Evolutionary conservation across 768 basidiomycete species (phyloP).

Genomic region (Agrocybe praecox): DNA sequence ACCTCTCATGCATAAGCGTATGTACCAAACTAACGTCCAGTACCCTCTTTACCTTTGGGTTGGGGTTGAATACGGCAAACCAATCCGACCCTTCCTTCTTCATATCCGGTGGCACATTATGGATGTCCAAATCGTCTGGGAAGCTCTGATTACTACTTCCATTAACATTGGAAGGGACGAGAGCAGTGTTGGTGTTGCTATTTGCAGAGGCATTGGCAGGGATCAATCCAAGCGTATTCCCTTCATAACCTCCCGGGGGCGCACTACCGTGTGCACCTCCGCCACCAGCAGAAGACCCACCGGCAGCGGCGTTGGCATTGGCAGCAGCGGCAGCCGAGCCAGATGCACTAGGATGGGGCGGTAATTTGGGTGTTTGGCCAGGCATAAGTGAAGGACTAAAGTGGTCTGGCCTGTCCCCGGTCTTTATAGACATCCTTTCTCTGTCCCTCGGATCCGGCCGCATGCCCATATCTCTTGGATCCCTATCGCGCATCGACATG

Average conservation of each 20-base stretch:
- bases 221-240: slow-evolving; percentile 21
- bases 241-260: not conserved
- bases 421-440: slow-evolving; percentile 56
- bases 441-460: slow-evolving; percentile 35
- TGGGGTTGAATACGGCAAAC: slow-evolving; percentile 89
- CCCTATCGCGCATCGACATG: slow-evolving; percentile 15
- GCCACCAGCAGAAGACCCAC: not conserved
- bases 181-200: not conserved
- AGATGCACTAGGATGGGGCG: slow-evolving; percentile 30
- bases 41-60: slow-evolving; percentile 69
- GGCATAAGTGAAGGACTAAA: slow-evolving; percentile 40
- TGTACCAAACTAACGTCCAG: slow-evolving; percentile 83
- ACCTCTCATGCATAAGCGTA: slow-evolving; percentile 92
- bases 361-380: slow-evolving; percentile 39
- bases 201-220: slow-evolving; percentile 8
- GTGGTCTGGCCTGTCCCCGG: slow-evolving; percentile 41
- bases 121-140: slow-evolving; percentile 46
- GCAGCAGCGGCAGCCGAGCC: slow-evolving; percentile 23
- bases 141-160: slow-evolving; percentile 27
- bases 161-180: not conserved
- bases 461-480: slow-evolving; percentile 45
- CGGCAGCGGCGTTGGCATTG: not conserved
- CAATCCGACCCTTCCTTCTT: slow-evolving; percentile 84
- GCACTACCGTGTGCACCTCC: not conserved
- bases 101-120: slow-evolving; percentile 48